Percentiles rank a stretch among this genome's conserved stretches.
phyloP scores from a whole-genome alignment of 1,139 yeast species.

The Groenewaldozyma sp. region DNA sequence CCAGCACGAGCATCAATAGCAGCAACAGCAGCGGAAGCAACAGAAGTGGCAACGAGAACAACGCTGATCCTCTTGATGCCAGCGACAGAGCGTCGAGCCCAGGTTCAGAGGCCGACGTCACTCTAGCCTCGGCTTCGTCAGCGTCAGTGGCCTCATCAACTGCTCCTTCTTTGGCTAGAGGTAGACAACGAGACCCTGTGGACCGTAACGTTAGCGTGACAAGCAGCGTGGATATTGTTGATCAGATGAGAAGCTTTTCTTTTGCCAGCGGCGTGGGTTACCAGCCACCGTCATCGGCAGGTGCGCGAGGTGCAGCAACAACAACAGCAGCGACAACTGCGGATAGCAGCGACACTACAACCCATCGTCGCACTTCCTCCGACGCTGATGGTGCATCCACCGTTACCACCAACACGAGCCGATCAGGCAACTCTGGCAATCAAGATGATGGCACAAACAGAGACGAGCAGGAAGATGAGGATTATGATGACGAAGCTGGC shows the following conservation, averaged over 20 bases:
- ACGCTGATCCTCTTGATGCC: constrained; percentile 1
- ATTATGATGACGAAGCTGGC: neutral
- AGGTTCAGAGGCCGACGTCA: no score
- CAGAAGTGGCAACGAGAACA: neutral
- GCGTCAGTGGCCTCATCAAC: neutral
- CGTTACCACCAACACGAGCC: neutral
- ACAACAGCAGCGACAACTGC: no score
- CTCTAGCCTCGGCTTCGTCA: neutral
- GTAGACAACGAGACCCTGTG: neutral
- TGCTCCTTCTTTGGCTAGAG: neutral
- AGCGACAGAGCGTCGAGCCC: no score
- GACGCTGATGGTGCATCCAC: constrained; percentile 4
- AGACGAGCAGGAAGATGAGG: neutral
- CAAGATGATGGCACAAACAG: no score
- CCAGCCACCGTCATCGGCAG: constrained; percentile 1
- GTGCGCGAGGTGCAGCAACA: neutral
- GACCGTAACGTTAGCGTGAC: constrained; percentile 10
- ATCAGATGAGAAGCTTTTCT: constrained; percentile 8
- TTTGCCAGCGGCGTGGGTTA: neutral
- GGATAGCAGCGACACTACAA: neutral
- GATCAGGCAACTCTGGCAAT: neutral
- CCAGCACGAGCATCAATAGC: neutral
- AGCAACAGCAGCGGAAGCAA: neutral
- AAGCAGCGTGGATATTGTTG: constrained; percentile 16
- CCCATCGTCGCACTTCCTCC: constrained; percentile 2